Base-by-base conservation (phyloP, 2,329 filamentous ascomycete species). In the Fusarium subglutinans region DNA sequence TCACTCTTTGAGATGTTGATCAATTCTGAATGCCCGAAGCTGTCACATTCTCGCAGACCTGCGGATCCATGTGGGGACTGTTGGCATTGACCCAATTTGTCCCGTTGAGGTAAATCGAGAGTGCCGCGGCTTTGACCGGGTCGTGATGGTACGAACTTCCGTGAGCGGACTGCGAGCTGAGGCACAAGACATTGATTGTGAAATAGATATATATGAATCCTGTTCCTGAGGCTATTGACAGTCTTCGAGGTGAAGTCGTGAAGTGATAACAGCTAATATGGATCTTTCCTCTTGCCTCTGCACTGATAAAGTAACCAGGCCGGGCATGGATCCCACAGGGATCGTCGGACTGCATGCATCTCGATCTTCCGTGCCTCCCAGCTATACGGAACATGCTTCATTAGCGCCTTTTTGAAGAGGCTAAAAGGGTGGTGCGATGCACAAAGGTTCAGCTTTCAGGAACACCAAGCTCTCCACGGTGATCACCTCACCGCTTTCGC, bases 301-400 rank as follows among this genome's bases (percentile, higher is more conserved):
- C 35, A 50, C 60, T 61, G 51, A 48, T 53, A 26, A 47, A 60
- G 53, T 28, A 56, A 53, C 33, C 45, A 47, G 43, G 43, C 50
- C 40, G 26, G 63, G 57, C 61, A 45, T 67, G 75, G 69, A 57
- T 64, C 62, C 41, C 41, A 53, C 58, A 44, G 56, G 48, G 71
- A 74, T 74, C 71, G 63, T 65, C 63, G 24, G 68, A 63, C 51
- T 73, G 69, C 68, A 66, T 77, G 57, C 66, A 78, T 74, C 57
- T 69, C 70, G 72, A 76, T 77, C 65, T 73, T 55, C 56, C 66
- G 69, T 63, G 59, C 61, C 74, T 75, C 57, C 60, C 69, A 66
- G 66, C 70, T 78, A 76, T 68, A 77, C 76, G 72, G 74, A 56
- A 67, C 74, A 66, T 78, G 76, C 76, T 68, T 72, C 64, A 68